A percentile compares a stretch with the other conserved stretches of the same genome.
Conservation (phyloP, 768 basidiomycete genomes). For the Rhodosporidiobolus odoratus region DNA sequence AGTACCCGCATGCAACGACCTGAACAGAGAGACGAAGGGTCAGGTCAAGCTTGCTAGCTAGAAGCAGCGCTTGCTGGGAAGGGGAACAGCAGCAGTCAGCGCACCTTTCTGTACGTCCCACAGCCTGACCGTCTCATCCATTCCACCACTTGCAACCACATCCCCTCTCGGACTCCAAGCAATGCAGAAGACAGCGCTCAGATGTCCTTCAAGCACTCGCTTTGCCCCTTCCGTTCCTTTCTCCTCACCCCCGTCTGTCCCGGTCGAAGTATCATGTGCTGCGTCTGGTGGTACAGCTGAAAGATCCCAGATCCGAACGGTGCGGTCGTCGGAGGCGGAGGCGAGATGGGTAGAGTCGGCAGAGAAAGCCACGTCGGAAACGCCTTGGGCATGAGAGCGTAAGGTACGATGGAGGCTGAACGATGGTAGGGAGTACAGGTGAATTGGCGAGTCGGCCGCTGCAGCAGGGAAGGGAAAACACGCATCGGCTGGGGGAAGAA, state of each 20-base stretch:
- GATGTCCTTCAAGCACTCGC: conserved; percentile 73
- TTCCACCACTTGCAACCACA: conserved; percentile 84
- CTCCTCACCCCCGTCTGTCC: background rate
- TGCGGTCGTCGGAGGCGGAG: conserved; percentile 89
- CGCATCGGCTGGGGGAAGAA: conserved; percentile 57
- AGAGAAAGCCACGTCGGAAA: conserved; percentile 89
- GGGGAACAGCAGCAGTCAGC: conserved; percentile 9
- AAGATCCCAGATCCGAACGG: conserved; percentile 73
- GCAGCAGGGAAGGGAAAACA: too few species aligned
- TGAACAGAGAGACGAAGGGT: conserved; percentile 43
- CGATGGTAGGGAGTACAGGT: conserved; percentile 45
- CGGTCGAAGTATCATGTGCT: conserved; percentile 2
- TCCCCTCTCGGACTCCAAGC: conserved; percentile 87
- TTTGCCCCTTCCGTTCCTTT: conserved; percentile 2
- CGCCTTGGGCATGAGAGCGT: conserved; percentile 69
- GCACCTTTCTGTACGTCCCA: conserved; percentile 90
- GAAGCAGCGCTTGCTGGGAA: background rate
- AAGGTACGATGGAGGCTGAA: conserved; percentile 53
- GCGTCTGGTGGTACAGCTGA: conserved; percentile 47
- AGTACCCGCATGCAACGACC: conserved; percentile 79
- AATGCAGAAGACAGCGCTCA: conserved; percentile 88
- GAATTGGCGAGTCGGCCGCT: conserved; percentile 65
- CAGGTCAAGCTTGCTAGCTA: too few species aligned
- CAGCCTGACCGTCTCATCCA: conserved; percentile 91
- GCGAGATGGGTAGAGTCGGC: conserved; percentile 74